Evolutionary conservation across 2,329 filamentous ascomycete genomes (phyloP).

Genomic region (Cercospora sp.): DNA sequence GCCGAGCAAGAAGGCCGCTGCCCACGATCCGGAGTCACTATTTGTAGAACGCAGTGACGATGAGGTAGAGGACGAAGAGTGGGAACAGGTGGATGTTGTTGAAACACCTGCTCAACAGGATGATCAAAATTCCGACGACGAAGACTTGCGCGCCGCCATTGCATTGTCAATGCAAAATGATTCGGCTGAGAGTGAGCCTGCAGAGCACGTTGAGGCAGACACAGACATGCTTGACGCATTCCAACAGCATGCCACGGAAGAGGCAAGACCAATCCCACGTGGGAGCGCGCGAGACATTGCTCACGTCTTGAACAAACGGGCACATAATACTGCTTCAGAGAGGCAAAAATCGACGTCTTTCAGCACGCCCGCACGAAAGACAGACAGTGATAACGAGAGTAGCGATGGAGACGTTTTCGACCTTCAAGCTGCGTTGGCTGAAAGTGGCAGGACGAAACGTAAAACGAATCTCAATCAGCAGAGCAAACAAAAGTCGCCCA

Average conservation of each 20-base stretch:
- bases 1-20: constrained; percentile 13
- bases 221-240: constrained; percentile 50
- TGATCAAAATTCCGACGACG: constrained; percentile 55
- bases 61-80: constrained; percentile 40
- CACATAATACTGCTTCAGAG: constrained; percentile 59
- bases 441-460: constrained; percentile 56
- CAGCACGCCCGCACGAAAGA: constrained; percentile 35
- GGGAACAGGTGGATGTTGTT: constrained; percentile 44
- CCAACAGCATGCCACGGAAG: constrained; percentile 46
- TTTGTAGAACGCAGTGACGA: constrained; percentile 53
- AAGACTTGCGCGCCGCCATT: constrained; percentile 79
- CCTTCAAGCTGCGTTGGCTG: constrained; percentile 71
- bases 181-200: constrained; percentile 38
- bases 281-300: constrained; percentile 62
- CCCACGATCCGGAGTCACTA: constrained; percentile 52
- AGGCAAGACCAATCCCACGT: constrained; percentile 47
- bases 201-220: constrained; percentile 30
- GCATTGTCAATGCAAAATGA: constrained; percentile 73
- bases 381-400: constrained; percentile 47
- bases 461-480: constrained; percentile 29
- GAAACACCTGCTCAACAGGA: constrained; percentile 49
- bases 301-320: constrained; percentile 71
- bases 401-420: constrained; percentile 74
- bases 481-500: constrained; percentile 34
- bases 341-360: constrained; percentile 43